Conservation (phyloP, 1,139 yeast species). For the Blastobotrys apis region DNA sequence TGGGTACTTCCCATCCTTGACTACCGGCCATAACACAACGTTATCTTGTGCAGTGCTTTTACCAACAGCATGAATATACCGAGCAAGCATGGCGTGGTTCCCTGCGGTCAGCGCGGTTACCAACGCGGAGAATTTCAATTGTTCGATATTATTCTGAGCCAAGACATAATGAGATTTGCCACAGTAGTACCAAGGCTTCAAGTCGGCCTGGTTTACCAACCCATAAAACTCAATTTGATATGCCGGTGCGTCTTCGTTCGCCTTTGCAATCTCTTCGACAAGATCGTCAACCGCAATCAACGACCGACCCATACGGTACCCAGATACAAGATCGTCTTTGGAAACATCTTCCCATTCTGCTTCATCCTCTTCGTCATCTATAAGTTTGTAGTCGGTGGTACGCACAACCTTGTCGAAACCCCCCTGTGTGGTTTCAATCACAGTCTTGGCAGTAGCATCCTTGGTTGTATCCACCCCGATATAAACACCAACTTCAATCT, state of each 20-base stretch:
- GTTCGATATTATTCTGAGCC: slow-evolving; percentile 44
- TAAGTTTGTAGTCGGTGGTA: slow-evolving; percentile 1
- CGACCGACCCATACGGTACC: slow-evolving; percentile 52
- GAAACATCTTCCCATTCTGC: slow-evolving; percentile 16
- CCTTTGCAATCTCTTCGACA: neutral
- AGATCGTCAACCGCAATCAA: neutral
- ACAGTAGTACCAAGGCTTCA: slow-evolving; percentile 58
- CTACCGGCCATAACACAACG: slow-evolving; percentile 50
- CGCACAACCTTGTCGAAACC: neutral
- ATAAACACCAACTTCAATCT: neutral
- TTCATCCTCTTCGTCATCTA: neutral
- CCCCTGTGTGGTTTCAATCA: neutral
- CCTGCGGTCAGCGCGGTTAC: too few relatives aligned
- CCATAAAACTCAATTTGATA: slow-evolving; percentile 56
- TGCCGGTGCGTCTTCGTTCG: slow-evolving; percentile 9
- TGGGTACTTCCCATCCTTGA: slow-evolving; percentile 17
- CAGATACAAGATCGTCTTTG: slow-evolving; percentile 39
- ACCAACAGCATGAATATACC: slow-evolving; percentile 2
- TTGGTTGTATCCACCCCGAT: neutral
- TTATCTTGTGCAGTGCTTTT: neutral
- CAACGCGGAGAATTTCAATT: slow-evolving; percentile 48
- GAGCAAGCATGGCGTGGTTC: slow-evolving; percentile 36
- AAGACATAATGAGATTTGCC: slow-evolving; percentile 53
- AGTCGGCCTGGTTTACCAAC: slow-evolving; percentile 42
- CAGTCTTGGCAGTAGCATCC: neutral